Percentiles rank a stretch among this genome's conserved stretches.
phyloP scores from a whole-genome alignment of 306 rosid genomes.

The Dalbergia cultrata region DNA sequence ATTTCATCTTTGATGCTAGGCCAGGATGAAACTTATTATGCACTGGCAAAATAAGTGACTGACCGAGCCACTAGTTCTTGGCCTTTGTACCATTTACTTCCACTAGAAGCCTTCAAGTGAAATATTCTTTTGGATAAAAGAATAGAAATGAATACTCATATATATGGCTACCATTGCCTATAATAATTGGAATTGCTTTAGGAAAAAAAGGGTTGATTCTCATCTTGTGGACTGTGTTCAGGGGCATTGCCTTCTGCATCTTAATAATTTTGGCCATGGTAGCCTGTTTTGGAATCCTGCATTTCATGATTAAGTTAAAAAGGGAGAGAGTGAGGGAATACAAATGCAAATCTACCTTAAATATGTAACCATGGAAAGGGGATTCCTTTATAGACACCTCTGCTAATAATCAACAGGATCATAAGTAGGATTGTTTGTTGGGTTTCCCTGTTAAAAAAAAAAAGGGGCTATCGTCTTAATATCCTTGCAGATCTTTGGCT shows the following conservation, averaged over 20 bases:
- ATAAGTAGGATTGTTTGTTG: slow-evolving; percentile 18
- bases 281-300: slow-evolving; percentile 45
- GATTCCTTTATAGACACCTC: slow-evolving; percentile 26
- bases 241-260: slow-evolving; percentile 40
- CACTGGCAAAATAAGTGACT: background rate
- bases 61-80: slow-evolving; percentile 13
- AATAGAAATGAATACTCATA: background rate
- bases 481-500: background rate
- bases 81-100: background rate
- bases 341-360: slow-evolving; percentile 40
- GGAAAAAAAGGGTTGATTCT: slow-evolving; percentile 40
- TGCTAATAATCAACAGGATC: slow-evolving; percentile 20
- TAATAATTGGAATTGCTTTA: slow-evolving; percentile 50
- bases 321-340: slow-evolving; percentile 8
- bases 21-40: background rate
- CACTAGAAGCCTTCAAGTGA: slow-evolving; percentile 1
- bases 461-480: background rate
- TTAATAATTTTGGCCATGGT: slow-evolving; percentile 57
- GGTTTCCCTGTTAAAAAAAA: background rate
- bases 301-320: slow-evolving; percentile 39
- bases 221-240: slow-evolving; percentile 58
- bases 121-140: slow-evolving; percentile 7
- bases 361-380: slow-evolving; percentile 27
- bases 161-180: slow-evolving; percentile 26
- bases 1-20: background rate